Evolutionary conservation across 2,329 filamentous ascomycete species (phyloP).

Genomic region (Cordyceps cateniannulata): DNA sequence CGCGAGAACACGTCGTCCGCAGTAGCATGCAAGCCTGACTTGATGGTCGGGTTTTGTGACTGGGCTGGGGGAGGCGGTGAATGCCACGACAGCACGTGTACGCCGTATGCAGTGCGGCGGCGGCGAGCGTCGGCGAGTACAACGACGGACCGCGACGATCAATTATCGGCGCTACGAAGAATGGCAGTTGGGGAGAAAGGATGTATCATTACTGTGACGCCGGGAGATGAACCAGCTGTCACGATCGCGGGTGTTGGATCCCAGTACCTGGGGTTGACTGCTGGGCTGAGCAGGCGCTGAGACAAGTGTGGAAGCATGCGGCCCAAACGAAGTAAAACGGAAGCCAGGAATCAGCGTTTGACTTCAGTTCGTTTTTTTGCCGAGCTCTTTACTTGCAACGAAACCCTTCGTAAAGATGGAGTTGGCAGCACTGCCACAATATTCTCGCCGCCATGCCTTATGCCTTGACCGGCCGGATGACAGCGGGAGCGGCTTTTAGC

Average conservation of each 20-base stretch:
- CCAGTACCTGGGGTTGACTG: too few species aligned
- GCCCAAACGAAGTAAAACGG: background rate
- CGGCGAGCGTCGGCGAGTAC: background rate
- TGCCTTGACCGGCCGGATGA: background rate
- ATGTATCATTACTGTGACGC: background rate
- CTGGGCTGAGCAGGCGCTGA: too few species aligned
- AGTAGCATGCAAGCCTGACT: background rate
- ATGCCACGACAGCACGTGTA: conserved; percentile 1
- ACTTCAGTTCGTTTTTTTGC: background rate
- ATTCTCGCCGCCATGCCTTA: background rate
- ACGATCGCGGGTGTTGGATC: too few species aligned
- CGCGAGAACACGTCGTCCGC: background rate
- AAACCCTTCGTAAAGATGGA: background rate
- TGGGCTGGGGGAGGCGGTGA: background rate
- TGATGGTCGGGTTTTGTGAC: background rate
- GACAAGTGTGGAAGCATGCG: too few species aligned
- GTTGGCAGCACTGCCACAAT: background rate
- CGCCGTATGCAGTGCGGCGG: background rate
- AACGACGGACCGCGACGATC: background rate
- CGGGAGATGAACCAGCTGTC: background rate
- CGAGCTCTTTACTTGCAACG: background rate
- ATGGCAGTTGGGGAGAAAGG: background rate
- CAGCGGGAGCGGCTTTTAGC: conserved; percentile 7
- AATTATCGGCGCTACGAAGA: background rate
- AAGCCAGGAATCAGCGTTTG: background rate